Base-by-base conservation (phyloP, 768 basidiomycete genomes). In the Agrocybe pediades region DNA sequence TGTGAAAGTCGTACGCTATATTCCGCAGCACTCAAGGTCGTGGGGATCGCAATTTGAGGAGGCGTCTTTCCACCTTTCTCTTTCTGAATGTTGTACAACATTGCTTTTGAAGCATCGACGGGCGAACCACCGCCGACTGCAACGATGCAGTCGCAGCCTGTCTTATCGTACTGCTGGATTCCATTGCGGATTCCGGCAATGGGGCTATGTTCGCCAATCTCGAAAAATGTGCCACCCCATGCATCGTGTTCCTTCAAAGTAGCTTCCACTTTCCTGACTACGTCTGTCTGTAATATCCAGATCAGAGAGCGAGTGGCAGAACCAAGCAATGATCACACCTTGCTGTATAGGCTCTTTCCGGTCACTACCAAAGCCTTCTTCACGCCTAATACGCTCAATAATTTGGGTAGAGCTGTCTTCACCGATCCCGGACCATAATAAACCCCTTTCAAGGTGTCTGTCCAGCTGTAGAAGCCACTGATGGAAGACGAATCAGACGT, bases 71-170 rank as follows among this genome's bases (percentile, higher is more conserved):
- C 82, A 1, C 81, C 83, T 2, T 60, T 68, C 55, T 85, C 81
- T 54, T 85, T 69, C 58, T 87, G 83, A 26, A 85, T 70, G 46
- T 81, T 77, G 65, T 84, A 86, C 7, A 87, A 65, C 24, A 92
- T 86, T 0, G 84, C 84, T 65, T 93, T 92, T 19, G 87, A 73
- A 1, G 86, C 88, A 65, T 92, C 91, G 53, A 92, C 75, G 11
- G 90, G 88, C 1, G 89, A 91, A 45, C 90, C 91, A 20, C 91
- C 90, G 2, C 91, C 91, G 40, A 92, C 76, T 23, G 87, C 73
- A 33, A 93, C 79, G 58, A 92, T 82, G 19, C 85, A 75, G 63
- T 91, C 85, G 54, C 87, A 87, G 9, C 75, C 75, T 20, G 77
- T 68, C 9, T 82, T 75, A 41, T 74, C 79, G 71, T 87, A 83